Percentiles rank a stretch among this genome's conserved stretches.
Conservation (phyloP, 441 rosid species). For the Erodium trifolium region DNA sequence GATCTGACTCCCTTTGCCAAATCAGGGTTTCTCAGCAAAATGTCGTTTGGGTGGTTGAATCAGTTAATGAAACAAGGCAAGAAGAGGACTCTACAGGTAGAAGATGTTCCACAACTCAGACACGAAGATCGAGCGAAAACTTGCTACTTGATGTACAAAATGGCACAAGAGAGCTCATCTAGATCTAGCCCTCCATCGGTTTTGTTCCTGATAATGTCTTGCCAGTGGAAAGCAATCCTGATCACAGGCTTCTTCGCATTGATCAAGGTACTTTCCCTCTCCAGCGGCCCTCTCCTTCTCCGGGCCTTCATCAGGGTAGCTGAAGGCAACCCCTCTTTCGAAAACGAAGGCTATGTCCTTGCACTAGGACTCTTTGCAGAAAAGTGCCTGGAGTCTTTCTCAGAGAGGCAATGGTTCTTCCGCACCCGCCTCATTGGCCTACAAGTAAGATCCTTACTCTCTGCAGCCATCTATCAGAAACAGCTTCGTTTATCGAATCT, state of each 20-base stretch:
- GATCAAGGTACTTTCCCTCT: slow-evolving; percentile 30
- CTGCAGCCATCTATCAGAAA: slow-evolving; percentile 38
- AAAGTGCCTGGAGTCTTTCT: slow-evolving; percentile 38
- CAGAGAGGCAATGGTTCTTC: slow-evolving; percentile 49
- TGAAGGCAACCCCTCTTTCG: slow-evolving; percentile 28
- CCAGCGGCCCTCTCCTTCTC: slow-evolving; percentile 43
- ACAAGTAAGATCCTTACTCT: slow-evolving; percentile 31
- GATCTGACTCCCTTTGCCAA: slow-evolving; percentile 33
- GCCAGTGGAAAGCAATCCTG: slow-evolving; percentile 35
- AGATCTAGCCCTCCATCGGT: slow-evolving; percentile 16
- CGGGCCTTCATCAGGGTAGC: slow-evolving; percentile 36
- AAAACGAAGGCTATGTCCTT: slow-evolving; percentile 32
- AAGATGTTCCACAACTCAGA: slow-evolving; percentile 36
- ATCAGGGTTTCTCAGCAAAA: slow-evolving; percentile 34
- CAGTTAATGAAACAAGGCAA: slow-evolving; percentile 45
- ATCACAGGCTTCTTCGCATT: slow-evolving; percentile 43
- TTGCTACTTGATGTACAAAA: slow-evolving; percentile 31
- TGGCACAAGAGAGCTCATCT: slow-evolving; percentile 2
- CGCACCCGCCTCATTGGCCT: slow-evolving; percentile 29
- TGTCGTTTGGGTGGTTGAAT: slow-evolving; percentile 56
- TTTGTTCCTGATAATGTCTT: slow-evolving; percentile 24
- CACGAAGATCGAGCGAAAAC: slow-evolving; percentile 30
- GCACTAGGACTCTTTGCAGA: slow-evolving; percentile 26
- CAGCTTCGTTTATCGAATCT: slow-evolving; percentile 32
- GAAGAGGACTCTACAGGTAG: slow-evolving; percentile 28